Evolutionary conservation across 345 rosid genomes (phyloP).

Genomic region (Lumnitzera littorea): DNA sequence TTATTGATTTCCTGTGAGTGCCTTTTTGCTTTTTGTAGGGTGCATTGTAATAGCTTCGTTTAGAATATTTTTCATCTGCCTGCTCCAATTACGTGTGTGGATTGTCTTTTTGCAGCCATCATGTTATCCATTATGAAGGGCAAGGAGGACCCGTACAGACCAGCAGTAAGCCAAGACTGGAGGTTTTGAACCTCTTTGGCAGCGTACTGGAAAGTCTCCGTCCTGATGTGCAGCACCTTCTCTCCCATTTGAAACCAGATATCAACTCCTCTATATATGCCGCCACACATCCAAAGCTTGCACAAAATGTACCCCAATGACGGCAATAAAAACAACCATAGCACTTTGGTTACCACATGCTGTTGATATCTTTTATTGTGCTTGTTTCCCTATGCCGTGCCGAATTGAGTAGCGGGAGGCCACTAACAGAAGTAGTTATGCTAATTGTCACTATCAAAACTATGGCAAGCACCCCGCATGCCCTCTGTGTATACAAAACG

Average conservation of each 20-base stretch:
- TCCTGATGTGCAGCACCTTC: conserved; percentile 80
- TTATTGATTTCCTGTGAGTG: conserved; percentile 84
- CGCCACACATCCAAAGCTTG: conserved; percentile 72
- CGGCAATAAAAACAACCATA: neutral
- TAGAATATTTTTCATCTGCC: too few relatives aligned
- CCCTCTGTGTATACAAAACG: too few relatives aligned
- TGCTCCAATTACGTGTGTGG: too few relatives aligned
- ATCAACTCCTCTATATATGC: conserved; percentile 70
- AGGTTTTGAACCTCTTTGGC: conserved; percentile 60
- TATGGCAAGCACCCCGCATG: too few relatives aligned
- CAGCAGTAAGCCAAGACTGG: conserved; percentile 78
- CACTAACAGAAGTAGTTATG: too few relatives aligned
- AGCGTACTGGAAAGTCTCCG: conserved; percentile 64
- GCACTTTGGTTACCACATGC: too few relatives aligned
- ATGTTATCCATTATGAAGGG: conserved; percentile 86
- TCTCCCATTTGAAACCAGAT: conserved; percentile 77
- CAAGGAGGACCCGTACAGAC: conserved; percentile 91
- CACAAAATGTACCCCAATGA: conserved; percentile 25
- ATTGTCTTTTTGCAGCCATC: conserved; percentile 46
- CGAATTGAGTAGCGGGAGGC: too few relatives aligned
- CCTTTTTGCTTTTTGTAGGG: neutral
- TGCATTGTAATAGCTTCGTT: neutral
- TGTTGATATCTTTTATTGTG: too few relatives aligned
- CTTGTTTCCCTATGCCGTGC: too few relatives aligned
- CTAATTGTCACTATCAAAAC: too few relatives aligned